Conservation (phyloP, 2,329 filamentous ascomycete genomes). For the Xylaria sp. region DNA sequence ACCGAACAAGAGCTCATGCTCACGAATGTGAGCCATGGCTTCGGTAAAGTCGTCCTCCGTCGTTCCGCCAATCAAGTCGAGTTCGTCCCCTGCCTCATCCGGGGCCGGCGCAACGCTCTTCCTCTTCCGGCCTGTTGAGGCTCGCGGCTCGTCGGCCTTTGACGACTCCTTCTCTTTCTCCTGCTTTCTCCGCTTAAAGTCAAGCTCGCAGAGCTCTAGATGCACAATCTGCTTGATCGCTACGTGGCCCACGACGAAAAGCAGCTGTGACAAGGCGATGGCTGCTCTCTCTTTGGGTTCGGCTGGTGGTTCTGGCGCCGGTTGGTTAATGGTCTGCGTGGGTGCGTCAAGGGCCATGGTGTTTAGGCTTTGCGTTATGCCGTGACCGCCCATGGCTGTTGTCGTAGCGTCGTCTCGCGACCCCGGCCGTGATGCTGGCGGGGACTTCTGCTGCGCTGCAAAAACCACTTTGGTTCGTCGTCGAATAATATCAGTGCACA, state of each 20-base stretch:
- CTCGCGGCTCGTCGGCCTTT: slow-evolving; percentile 46
- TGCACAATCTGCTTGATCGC: slow-evolving; percentile 99
- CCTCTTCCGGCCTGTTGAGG: slow-evolving; percentile 40
- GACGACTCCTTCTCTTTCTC: slow-evolving; percentile 75
- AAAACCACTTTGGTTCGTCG: slow-evolving; percentile 87
- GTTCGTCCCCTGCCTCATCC: slow-evolving; percentile 81
- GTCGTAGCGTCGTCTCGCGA: slow-evolving; percentile 51
- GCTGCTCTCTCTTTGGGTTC: slow-evolving; percentile 69
- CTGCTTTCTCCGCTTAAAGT: slow-evolving; percentile 96
- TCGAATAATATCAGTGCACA: slow-evolving; percentile 89
- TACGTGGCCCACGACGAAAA: slow-evolving; percentile 95
- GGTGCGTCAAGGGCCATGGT: slow-evolving; percentile 39
- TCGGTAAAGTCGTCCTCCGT: slow-evolving; percentile 94
- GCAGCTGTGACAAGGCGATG: slow-evolving; percentile 81
- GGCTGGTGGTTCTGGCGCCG: slow-evolving; percentile 40
- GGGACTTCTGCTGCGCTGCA: slow-evolving; percentile 49
- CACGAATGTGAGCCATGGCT: slow-evolving; percentile 81
- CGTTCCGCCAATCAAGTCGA: slow-evolving; percentile 95
- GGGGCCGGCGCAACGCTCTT: slow-evolving; percentile 47
- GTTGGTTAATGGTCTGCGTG: slow-evolving; percentile 41
- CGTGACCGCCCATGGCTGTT: slow-evolving; percentile 40
- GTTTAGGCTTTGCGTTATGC: slow-evolving; percentile 44
- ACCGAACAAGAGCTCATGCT: slow-evolving; percentile 80
- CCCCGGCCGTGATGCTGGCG: slow-evolving; percentile 51
- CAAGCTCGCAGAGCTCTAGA: slow-evolving; percentile 93